phyloP scores from a whole-genome alignment of 768 basidiomycete species.

The Kondoa malvinella region DNA sequence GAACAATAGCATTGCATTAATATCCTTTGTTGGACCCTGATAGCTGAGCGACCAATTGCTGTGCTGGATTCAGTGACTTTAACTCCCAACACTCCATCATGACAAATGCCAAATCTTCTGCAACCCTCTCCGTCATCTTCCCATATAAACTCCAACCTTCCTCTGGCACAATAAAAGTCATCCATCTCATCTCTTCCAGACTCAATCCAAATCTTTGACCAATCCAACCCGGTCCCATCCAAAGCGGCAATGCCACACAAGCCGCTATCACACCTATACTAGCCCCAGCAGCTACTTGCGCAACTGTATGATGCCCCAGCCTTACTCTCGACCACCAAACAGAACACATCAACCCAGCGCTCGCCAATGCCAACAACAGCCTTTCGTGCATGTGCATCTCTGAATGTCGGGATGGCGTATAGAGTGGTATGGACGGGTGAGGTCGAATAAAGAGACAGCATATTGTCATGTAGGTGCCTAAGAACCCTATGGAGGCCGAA shows the following conservation, averaged over 20 bases:
- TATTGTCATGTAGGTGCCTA: conserved; percentile 32
- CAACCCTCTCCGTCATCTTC: conserved; percentile 16
- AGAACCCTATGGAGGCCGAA: conserved; percentile 35
- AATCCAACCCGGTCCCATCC: conserved; percentile 17
- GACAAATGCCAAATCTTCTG: conserved; percentile 16
- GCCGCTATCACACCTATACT: conserved; percentile 20
- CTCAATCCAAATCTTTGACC: background rate
- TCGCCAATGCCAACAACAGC: conserved; percentile 12
- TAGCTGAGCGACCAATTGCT: background rate
- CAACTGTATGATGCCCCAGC: conserved; percentile 26
- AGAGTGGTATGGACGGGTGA: conserved; percentile 21
- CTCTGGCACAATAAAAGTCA: background rate
- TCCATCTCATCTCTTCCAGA: too few relatives aligned
- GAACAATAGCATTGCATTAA: too few relatives aligned
- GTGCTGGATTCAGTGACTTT: background rate
- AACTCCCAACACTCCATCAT: conserved; percentile 16
- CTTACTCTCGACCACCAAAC: conserved; percentile 26
- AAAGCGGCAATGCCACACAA: conserved; percentile 19
- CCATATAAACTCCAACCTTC: conserved; percentile 15
- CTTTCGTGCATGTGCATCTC: conserved; percentile 11
- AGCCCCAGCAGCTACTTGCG: conserved; percentile 26
- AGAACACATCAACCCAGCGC: conserved; percentile 10
- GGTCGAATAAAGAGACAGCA: conserved; percentile 23
- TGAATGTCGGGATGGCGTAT: conserved; percentile 16
- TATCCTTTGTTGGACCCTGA: background rate